Percentiles rank a stretch among this genome's conserved stretches.
Evolutionary conservation across 73 alveolate genomes (phyloP).

Genomic region (Paramecium caudatum): DNA sequence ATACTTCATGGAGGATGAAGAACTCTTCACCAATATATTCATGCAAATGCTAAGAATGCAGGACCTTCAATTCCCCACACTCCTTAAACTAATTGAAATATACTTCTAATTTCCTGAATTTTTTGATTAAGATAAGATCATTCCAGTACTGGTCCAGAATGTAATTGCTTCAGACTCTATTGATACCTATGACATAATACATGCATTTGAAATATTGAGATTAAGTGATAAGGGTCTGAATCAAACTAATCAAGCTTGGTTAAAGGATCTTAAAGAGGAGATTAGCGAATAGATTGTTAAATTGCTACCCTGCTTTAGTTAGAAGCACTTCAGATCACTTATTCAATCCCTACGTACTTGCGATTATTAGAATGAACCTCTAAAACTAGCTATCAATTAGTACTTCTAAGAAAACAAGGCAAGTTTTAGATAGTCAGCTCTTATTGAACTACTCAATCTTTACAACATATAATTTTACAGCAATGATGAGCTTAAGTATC

Average conservation of each 20-base stretch:
- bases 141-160: neutral
- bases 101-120: conserved; percentile 24
- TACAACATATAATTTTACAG: neutral
- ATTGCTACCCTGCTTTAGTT: neutral
- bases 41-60: neutral
- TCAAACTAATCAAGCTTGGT: neutral
- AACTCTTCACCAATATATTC: neutral
- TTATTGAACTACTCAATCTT: neutral
- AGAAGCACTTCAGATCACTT: neutral
- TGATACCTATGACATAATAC: neutral
- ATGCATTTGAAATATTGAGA: neutral
- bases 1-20: neutral
- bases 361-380: neutral
- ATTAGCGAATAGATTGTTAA: neutral
- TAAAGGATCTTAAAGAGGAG: neutral
- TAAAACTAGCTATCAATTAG: neutral
- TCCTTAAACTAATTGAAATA: neutral
- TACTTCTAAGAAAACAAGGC: neutral
- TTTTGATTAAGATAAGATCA: neutral
- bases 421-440: neutral
- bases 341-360: neutral
- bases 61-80: neutral
- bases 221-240: neutral
- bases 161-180: neutral
- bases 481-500: neutral